These are phyloP conservation scores for Penicillium salamii DNA, from an alignment of 495 filamentous ascomycete genomes.

Conservation along the genomic window DNA sequence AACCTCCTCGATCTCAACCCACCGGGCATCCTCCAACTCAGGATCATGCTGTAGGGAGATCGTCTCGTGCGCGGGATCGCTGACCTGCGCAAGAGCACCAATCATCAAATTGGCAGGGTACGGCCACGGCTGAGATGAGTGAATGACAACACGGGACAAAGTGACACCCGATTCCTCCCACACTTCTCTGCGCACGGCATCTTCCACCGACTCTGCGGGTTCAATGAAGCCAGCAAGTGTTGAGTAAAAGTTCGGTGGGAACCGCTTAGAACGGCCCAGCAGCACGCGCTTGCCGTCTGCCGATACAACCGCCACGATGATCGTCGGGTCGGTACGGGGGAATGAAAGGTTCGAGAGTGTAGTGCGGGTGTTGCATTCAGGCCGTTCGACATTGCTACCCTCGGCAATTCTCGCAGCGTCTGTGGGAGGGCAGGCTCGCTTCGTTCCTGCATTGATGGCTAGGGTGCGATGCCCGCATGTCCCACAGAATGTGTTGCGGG, in stretches of 20 bases:
- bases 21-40: constrained; percentile 85
- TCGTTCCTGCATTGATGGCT: constrained; percentile 84
- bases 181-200: constrained; percentile 90
- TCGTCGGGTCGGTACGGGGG: constrained; percentile 91
- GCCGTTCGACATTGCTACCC: constrained; percentile 47
- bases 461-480: constrained; percentile 82
- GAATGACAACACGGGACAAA: constrained; percentile 84
- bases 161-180: constrained; percentile 92
- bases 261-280: constrained; percentile 80
- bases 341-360: constrained; percentile 77
- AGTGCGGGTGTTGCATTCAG: constrained; percentile 68
- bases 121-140: constrained; percentile 90
- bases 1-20: constrained; percentile 66
- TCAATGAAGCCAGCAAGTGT: constrained; percentile 95
- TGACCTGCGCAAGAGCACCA: constrained; percentile 80
- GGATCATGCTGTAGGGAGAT: constrained; percentile 84
- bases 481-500: constrained; percentile 86
- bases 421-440: constrained; percentile 81
- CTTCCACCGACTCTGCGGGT: constrained; percentile 91
- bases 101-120: constrained; percentile 94
- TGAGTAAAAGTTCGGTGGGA: constrained; percentile 80
- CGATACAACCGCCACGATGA: constrained; percentile 90
- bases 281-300: constrained; percentile 70
- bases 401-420: constrained; percentile 51
- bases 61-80: constrained; percentile 71